Evolutionary conservation across 257 asterid genomes (phyloP).

Genomic region (Ballota nigra): DNA sequence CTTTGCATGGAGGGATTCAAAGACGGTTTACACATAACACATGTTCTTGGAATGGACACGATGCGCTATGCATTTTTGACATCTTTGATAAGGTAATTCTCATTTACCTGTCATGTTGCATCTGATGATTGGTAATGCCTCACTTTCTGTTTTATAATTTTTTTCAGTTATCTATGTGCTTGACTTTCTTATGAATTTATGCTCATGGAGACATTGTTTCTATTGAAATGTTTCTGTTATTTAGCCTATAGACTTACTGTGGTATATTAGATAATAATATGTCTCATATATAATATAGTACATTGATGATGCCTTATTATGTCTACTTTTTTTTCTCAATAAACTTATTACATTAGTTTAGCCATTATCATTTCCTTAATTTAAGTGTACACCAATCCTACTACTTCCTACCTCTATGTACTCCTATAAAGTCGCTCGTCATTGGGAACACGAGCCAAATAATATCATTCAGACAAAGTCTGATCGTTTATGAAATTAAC

Average conservation of each 20-base stretch:
- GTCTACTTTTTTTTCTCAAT: not conserved
- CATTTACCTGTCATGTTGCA: conserved; percentile 9
- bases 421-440: not conserved
- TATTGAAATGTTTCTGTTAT: not conserved
- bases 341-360: not conserved
- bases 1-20: conserved; percentile 98
- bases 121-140: conserved; percentile 20
- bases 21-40: conserved; percentile 93
- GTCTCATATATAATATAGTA: not conserved
- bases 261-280: not conserved
- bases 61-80: conserved; percentile 98
- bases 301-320: not conserved
- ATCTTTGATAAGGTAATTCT: conserved; percentile 79
- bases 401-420: not conserved
- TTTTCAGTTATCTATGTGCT: not conserved
- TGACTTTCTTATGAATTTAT: no score
- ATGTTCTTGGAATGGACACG: conserved; percentile 96
- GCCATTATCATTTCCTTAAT: not conserved
- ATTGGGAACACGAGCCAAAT: not conserved
- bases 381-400: not conserved
- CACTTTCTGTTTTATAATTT: conserved; percentile 9
- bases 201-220: no score
- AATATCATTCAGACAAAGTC: not conserved
- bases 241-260: not conserved
- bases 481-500: not conserved